phyloP scores from a whole-genome alignment of 2,329 filamentous ascomycete genomes.

The Diaporthe batatas region DNA sequence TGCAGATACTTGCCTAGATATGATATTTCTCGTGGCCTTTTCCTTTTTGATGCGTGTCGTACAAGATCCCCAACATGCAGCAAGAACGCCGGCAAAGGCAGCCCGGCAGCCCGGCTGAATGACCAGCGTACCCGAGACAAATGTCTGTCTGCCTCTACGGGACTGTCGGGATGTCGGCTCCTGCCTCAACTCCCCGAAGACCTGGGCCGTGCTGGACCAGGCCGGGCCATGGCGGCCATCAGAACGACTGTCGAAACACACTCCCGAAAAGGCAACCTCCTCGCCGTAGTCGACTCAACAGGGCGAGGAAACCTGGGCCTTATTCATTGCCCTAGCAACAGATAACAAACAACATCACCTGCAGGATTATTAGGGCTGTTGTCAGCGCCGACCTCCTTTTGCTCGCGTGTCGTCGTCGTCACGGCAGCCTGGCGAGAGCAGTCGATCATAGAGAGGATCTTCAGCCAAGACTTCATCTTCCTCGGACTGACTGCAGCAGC shows the following conservation, averaged over 20 bases:
- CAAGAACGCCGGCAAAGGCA: not conserved
- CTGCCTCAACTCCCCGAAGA: not conserved
- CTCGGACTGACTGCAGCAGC: too few species aligned
- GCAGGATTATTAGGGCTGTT: too few species aligned
- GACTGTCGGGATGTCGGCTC: too few species aligned
- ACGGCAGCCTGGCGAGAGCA: too few species aligned
- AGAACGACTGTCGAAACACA: not conserved
- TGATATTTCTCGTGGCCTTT: not conserved
- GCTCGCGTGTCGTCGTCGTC: too few species aligned
- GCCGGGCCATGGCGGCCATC: not conserved
- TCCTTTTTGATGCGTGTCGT: not conserved
- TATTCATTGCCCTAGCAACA: not conserved
- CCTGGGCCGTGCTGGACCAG: not conserved
- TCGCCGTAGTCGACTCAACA: not conserved
- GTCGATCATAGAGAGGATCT: too few species aligned
- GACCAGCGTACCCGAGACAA: not conserved
- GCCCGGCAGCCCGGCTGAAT: too few species aligned
- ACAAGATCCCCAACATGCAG: slow-evolving; percentile 1
- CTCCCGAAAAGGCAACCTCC: not conserved
- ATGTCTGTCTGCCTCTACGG: too few species aligned
- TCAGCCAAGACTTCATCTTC: too few species aligned
- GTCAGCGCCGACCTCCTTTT: too few species aligned
- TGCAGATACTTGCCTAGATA: not conserved
- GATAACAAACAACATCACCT: too few species aligned
- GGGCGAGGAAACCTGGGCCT: too few species aligned